Conservation (phyloP, 768 basidiomycete species). For the Lepiota subincarnata region DNA sequence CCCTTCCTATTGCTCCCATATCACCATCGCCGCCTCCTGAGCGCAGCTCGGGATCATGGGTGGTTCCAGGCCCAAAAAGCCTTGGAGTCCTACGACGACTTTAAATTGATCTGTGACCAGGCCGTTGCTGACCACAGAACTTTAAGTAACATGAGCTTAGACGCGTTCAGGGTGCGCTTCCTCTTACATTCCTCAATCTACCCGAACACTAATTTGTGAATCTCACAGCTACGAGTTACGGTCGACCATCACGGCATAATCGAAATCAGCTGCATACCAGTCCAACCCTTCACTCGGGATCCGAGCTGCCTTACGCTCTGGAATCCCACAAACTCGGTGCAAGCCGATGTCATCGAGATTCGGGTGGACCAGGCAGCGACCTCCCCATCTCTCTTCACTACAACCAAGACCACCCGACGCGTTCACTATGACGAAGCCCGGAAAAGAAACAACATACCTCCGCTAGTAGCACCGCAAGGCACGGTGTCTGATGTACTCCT, state of each 20-base stretch:
- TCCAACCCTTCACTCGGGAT: conserved; percentile 29
- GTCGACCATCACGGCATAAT: conserved; percentile 29
- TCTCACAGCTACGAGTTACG: conserved; percentile 49
- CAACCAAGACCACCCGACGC: conserved; percentile 70
- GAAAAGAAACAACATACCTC: conserved; percentile 43
- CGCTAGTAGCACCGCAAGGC: conserved; percentile 23
- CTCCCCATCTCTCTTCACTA: conserved; percentile 51
- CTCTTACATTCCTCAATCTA: conserved; percentile 3
- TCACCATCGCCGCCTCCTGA: conserved; percentile 56
- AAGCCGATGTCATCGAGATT: conserved; percentile 33
- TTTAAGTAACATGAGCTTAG: conserved; percentile 14
- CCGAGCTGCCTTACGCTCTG: conserved; percentile 35
- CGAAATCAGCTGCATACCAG: conserved; percentile 2
- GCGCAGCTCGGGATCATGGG: conserved; percentile 44
- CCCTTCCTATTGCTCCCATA: conserved; percentile 58
- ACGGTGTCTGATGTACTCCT: conserved; percentile 57
- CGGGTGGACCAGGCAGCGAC: conserved; percentile 55
- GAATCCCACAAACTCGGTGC: conserved; percentile 25
- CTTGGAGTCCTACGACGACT: conserved; percentile 31
- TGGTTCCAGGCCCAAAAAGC: conserved; percentile 38
- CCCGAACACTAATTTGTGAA: background rate
- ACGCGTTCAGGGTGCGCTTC: conserved; percentile 30
- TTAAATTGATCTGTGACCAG: conserved; percentile 43
- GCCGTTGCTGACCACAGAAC: conserved; percentile 32
- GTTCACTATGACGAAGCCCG: conserved; percentile 60